phyloP scores from a whole-genome alignment of 768 basidiomycete species.

The Hypsizygus marmoreus region DNA sequence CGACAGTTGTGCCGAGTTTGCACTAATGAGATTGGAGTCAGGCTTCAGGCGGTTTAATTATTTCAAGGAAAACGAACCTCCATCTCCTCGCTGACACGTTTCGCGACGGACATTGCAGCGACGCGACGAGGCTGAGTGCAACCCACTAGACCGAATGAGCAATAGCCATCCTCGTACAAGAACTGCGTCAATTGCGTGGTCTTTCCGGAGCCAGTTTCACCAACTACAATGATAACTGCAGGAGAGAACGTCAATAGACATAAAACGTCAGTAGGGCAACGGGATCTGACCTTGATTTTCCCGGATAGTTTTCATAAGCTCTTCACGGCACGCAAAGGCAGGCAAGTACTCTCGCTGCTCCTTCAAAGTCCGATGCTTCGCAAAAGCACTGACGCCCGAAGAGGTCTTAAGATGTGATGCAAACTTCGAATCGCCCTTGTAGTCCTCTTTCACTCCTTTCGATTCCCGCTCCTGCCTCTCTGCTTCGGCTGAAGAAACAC shows the following conservation, averaged over 20 bases:
- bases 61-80: constrained; percentile 55
- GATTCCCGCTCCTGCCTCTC: constrained; percentile 49
- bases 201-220: constrained; percentile 99
- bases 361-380: constrained; percentile 80
- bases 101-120: constrained; percentile 99
- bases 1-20: constrained; percentile 87
- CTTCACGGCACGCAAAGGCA: constrained; percentile 96
- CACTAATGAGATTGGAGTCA: constrained; percentile 46
- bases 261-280: neutral
- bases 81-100: constrained; percentile 99
- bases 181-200: constrained; percentile 97
- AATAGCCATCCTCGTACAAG: constrained; percentile 96
- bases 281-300: constrained; percentile 87
- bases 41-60: neutral
- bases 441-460: constrained; percentile 64
- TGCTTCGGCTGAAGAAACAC: constrained; percentile 55
- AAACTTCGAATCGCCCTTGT: constrained; percentile 96
- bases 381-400: constrained; percentile 78
- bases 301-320: constrained; percentile 81
- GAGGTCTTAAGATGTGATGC: constrained; percentile 88
- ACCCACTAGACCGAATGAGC: constrained; percentile 84
- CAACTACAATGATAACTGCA: constrained; percentile 89
- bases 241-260: constrained; percentile 4
- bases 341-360: constrained; percentile 97
- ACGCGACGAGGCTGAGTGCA: constrained; percentile 99